Percentiles rank a stretch among this genome's conserved stretches.
These are phyloP conservation scores for Leucocoprinus sp. DNA, from an alignment of 768 basidiomycete species.

Conservation along the genomic window DNA sequence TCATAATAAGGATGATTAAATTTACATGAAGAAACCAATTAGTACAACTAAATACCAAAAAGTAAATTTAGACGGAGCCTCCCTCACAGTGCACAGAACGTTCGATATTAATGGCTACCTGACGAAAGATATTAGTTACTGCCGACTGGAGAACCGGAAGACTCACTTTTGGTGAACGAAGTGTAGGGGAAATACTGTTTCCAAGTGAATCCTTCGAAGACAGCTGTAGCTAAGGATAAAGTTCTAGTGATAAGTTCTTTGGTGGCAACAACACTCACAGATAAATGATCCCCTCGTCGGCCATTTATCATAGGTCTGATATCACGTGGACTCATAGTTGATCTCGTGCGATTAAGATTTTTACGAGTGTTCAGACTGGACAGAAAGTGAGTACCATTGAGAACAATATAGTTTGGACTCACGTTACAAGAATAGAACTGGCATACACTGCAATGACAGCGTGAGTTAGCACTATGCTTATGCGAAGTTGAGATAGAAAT, in stretches of 20 bases:
- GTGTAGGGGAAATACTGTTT: neutral
- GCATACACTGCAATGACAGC: slow-evolving; percentile 31
- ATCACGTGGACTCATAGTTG: slow-evolving; percentile 5
- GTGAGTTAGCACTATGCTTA: neutral
- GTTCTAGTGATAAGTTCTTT: neutral
- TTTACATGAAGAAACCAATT: too few species aligned
- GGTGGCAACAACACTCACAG: neutral
- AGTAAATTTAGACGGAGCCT: neutral
- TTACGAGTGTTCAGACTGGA: slow-evolving; percentile 16
- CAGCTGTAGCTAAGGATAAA: neutral
- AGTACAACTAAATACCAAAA: neutral
- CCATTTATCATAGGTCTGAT: slow-evolving; percentile 12
- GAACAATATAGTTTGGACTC: neutral
- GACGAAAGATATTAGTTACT: neutral
- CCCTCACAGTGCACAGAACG: slow-evolving; percentile 8
- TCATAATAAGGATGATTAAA: too few species aligned
- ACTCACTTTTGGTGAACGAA: slow-evolving; percentile 7
- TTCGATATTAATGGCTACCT: slow-evolving; percentile 8
- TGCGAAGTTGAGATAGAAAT: neutral
- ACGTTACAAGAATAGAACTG: slow-evolving; percentile 34
- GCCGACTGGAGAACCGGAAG: neutral
- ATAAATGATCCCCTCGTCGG: slow-evolving; percentile 8
- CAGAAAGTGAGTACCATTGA: neutral
- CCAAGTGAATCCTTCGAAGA: slow-evolving; percentile 1
- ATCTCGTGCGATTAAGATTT: slow-evolving; percentile 14